A percentile compares a stretch with the other conserved stretches of the same genome.
These are phyloP conservation scores for Claviceps monticola DNA, from an alignment of 2,329 filamentous ascomycete species.

Conservation along the genomic window DNA sequence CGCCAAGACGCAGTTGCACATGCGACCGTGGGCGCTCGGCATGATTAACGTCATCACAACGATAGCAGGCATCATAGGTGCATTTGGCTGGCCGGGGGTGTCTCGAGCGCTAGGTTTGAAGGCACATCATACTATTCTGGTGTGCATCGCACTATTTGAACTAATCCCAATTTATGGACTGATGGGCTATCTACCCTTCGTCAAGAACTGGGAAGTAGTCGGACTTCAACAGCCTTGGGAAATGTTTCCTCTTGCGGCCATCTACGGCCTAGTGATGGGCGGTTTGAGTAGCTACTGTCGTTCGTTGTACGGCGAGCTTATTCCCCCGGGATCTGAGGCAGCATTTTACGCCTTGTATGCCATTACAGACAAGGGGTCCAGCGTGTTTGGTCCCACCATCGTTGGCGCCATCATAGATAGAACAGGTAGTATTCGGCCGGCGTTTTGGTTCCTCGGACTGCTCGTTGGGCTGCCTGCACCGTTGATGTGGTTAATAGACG, in stretches of 20 bases:
- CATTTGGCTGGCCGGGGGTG: slow-evolving; percentile 76
- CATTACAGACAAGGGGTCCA: slow-evolving; percentile 93
- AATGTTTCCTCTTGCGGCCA: slow-evolving; percentile 82
- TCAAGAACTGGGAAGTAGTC: slow-evolving; percentile 59
- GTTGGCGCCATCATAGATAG: slow-evolving; percentile 85
- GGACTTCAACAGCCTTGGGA: slow-evolving; percentile 93
- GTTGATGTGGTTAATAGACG: slow-evolving; percentile 72
- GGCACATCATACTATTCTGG: slow-evolving; percentile 78
- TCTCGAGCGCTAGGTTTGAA: slow-evolving; percentile 55
- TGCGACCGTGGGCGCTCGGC: slow-evolving; percentile 76
- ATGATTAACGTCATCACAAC: slow-evolving; percentile 92
- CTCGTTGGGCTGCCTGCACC: slow-evolving; percentile 78
- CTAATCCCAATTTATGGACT: slow-evolving; percentile 86
- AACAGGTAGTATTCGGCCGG: slow-evolving; percentile 66
- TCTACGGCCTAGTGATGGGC: slow-evolving; percentile 91
- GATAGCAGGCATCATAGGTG: slow-evolving; percentile 67
- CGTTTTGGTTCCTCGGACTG: slow-evolving; percentile 81
- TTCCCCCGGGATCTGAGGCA: slow-evolving; percentile 86
- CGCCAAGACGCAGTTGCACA: slow-evolving; percentile 82
- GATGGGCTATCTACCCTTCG: slow-evolving; percentile 70
- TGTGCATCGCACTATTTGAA: slow-evolving; percentile 85
- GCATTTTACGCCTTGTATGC: slow-evolving; percentile 95
- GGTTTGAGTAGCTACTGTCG: slow-evolving; percentile 86
- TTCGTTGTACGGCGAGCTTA: slow-evolving; percentile 82
- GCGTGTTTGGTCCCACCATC: slow-evolving; percentile 84